Conservation (phyloP, 768 basidiomycete genomes). For the Amylocystis lapponica region DNA sequence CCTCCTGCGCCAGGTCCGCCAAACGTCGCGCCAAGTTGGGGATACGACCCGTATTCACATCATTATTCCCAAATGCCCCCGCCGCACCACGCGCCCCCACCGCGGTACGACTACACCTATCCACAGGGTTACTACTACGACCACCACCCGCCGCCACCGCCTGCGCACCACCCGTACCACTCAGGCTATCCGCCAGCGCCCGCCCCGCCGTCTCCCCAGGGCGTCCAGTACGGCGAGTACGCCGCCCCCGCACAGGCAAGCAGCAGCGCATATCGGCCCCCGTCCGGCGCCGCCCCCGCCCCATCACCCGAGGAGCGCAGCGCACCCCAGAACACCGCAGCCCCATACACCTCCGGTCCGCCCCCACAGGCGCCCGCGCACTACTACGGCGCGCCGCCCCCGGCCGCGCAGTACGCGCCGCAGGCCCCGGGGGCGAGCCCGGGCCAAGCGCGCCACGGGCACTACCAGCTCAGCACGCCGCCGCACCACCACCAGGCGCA, state of each 20-base stretch:
- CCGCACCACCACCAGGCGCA: constrained; percentile 16
- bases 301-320: neutral
- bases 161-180: constrained; percentile 19
- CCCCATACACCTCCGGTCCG: neutral
- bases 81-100: constrained; percentile 18
- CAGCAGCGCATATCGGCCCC: neutral
- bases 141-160: constrained; percentile 19
- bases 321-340: neutral
- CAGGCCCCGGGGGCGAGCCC: constrained; percentile 23
- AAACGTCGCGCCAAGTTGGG: constrained; percentile 13
- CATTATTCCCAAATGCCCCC: constrained; percentile 22
- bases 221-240: neutral
- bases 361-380: neutral
- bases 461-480: constrained; percentile 23
- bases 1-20: constrained; percentile 13
- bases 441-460: constrained; percentile 17
- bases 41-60: constrained; percentile 25
- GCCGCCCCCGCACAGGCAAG: neutral
- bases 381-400: constrained; percentile 4
- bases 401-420: constrained; percentile 9
- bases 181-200: constrained; percentile 13
- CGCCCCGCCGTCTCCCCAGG: constrained; percentile 3
- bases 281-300: neutral
- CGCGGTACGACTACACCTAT: constrained; percentile 10
- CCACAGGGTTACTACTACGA: constrained; percentile 25